Base-by-base conservation (phyloP, 2,329 filamentous ascomycete genomes). In the Zalaria obscura region DNA sequence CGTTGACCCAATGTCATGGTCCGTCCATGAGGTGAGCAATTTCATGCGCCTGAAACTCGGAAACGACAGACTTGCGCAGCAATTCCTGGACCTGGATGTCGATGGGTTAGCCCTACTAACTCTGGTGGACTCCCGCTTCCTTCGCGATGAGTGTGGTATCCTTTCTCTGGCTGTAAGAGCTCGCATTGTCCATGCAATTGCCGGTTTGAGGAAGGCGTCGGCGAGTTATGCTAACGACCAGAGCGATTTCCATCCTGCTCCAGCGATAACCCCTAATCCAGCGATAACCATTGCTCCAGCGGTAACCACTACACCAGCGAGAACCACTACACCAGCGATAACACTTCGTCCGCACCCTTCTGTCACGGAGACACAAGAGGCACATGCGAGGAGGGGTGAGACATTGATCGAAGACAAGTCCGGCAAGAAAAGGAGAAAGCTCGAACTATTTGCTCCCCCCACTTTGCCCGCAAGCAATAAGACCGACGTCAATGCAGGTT, bases 341-440 rank as follows among this genome's bases (percentile, higher is more conserved):
- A 18, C 18, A 18, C 18, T 18, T 18, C 18, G 18, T 18, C 18
- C 18, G 18, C 18, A 18, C 18, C 18, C 18, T 18, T 18, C 18
- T 18, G 18, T 18, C 18, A 18, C 18, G 18, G 18, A 18, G 18
- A 18, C 18, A 18, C 18, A 18, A 18, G 18, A 18, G 18, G 18
- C 18, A 18, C 18, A 18, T 18, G 18, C 18, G 18, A 18, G 18
- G 18, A 18, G 18, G 18, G 18, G 18, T 18, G 18, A 18, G 18
- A 18, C 18, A 18, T 18, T 18, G 18, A 18, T 56, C 5, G 41
- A 55, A 28, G 57, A 59, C 39, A 36, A 38, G 4, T 28, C 40
- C 11, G 59, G 58, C 25, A 47, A 51, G 8, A 62, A 61, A 46
- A 54, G 57, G 6, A 56, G 60, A 31, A 58, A 51, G 45, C 50